These are phyloP conservation scores for Vaccinium macrocarpon DNA, from an alignment of 148 eudicot genomes.

Conservation along the genomic window DNA sequence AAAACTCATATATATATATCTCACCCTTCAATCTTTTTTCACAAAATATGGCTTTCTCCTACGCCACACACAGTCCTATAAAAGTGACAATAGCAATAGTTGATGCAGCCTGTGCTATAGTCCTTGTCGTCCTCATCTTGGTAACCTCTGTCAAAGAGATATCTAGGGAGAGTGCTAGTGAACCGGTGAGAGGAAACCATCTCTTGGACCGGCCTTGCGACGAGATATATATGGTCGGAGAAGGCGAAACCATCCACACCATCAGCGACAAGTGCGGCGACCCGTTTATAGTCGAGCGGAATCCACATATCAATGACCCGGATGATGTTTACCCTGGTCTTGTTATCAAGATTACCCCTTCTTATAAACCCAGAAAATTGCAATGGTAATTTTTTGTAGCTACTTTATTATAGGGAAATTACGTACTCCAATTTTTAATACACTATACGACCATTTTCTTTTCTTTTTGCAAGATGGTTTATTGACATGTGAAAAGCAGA, in stretches of 20 bases:
- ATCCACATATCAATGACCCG: slow-evolving; percentile 47
- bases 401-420: background rate
- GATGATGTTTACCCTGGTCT: slow-evolving; percentile 56
- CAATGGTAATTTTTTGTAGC: background rate
- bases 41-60: background rate
- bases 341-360: slow-evolving; percentile 45
- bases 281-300: slow-evolving; percentile 49
- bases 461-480: background rate
- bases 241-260: slow-evolving; percentile 43
- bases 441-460: background rate
- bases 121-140: slow-evolving; percentile 1
- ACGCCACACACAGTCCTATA: background rate
- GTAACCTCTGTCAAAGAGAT: background rate
- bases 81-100: background rate
- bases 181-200: background rate
- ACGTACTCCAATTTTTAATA: too few relatives aligned
- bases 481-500: background rate
- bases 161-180: too few relatives aligned
- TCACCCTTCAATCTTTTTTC: background rate
- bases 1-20: background rate
- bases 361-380: background rate
- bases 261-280: slow-evolving; percentile 60
- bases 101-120: slow-evolving; percentile 6
- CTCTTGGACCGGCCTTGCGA: slow-evolving; percentile 33
- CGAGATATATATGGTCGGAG: slow-evolving; percentile 56